Percentiles rank a stretch among this genome's conserved stretches.
phyloP scores from a whole-genome alignment of 164 flowering plant genomes.

The Vitis vinifera region DNA sequence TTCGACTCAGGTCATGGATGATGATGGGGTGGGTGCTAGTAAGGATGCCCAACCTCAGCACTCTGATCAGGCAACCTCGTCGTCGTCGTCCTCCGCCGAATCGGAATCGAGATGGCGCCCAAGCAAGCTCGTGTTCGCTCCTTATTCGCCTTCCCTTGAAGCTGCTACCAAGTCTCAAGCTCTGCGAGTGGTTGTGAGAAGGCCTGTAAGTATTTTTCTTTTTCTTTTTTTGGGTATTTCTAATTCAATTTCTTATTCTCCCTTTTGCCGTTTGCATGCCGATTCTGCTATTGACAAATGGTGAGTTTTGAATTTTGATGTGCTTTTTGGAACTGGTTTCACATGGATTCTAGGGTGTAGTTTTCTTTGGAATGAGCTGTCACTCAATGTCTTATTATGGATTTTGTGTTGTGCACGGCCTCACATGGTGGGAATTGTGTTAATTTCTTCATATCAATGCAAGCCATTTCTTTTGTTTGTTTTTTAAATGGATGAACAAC shows the following conservation, averaged over 20 bases:
- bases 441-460: no score
- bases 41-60: conserved; percentile 19
- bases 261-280: neutral
- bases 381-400: no score
- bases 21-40: conserved; percentile 56
- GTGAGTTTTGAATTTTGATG: no score
- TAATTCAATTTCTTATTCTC: neutral
- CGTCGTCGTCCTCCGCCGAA: conserved; percentile 5
- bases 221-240: neutral
- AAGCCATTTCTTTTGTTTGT: no score
- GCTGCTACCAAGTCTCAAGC: conserved; percentile 32
- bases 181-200: conserved; percentile 54
- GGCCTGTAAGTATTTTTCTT: conserved; percentile 50
- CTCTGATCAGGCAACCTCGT: conserved; percentile 15
- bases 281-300: no score
- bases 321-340: no score
- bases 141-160: conserved; percentile 28
- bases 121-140: conserved; percentile 42
- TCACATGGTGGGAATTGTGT: no score
- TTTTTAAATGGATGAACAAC: no score
- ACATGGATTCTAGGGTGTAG: no score
- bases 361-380: no score
- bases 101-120: conserved; percentile 46
- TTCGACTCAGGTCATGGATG: conserved; percentile 49
- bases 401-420: no score